Conservation (phyloP, 768 basidiomycete species). For the Strobilomyces confusus region DNA sequence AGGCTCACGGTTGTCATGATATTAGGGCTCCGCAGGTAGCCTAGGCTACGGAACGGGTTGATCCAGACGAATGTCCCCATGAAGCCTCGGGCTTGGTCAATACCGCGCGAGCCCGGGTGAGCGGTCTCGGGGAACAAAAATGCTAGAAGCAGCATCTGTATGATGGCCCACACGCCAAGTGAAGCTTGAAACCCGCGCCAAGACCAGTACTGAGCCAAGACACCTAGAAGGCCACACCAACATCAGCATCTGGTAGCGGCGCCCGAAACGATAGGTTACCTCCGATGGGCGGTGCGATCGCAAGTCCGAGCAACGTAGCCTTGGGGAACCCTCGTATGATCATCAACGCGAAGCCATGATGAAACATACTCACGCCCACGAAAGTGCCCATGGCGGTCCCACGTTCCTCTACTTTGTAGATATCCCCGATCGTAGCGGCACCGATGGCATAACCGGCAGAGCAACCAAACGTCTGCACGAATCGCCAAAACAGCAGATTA, state of each 20-base stretch:
- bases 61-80: conserved; percentile 40
- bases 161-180: conserved; percentile 39
- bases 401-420: conserved; percentile 61
- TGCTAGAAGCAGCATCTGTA: conserved; percentile 38
- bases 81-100: conserved; percentile 40
- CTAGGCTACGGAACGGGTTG: conserved; percentile 55
- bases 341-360: neutral
- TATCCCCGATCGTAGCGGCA: conserved; percentile 60
- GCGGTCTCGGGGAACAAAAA: conserved; percentile 64
- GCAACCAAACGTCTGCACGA: conserved; percentile 63
- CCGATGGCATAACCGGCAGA: conserved; percentile 53
- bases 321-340: neutral
- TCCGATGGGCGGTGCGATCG: conserved; percentile 57
- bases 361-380: conserved; percentile 39
- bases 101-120: conserved; percentile 52
- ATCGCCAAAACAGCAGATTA: conserved; percentile 54
- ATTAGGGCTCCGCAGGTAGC: conserved; percentile 56
- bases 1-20: conserved; percentile 47
- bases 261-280: conserved; percentile 31
- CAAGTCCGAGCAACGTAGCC: conserved; percentile 55
- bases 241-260: neutral
- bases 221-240: conserved; percentile 29
- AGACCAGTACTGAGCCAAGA: conserved; percentile 54
- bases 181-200: conserved; percentile 59
- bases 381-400: conserved; percentile 58